These are phyloP conservation scores for Aureobasidium vineae DNA, from an alignment of 2,329 filamentous ascomycete genomes.

Conservation along the genomic window DNA sequence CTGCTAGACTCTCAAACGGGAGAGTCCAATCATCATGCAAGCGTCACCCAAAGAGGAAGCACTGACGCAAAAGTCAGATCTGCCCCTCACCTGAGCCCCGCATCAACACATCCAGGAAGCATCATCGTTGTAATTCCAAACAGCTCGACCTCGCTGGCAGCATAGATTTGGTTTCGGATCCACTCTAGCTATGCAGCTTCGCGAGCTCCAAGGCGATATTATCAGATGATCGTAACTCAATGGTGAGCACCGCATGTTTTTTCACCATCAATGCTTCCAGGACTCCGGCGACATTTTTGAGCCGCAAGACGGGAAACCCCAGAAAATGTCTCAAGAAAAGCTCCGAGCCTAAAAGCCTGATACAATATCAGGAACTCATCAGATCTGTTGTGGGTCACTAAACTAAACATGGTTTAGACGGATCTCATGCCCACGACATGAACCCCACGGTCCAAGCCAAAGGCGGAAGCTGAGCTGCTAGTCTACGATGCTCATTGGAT, in stretches of 20 bases:
- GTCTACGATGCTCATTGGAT: conserved; percentile 10
- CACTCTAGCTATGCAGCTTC: background rate
- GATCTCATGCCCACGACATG: conserved; percentile 23
- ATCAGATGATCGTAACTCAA: background rate
- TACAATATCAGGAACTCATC: conserved; percentile 19
- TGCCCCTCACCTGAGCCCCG: conserved; percentile 26
- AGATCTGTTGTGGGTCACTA: conserved; percentile 21
- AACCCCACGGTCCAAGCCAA: conserved; percentile 16
- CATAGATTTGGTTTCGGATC: background rate
- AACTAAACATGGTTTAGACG: conserved; percentile 23
- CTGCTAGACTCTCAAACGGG: conserved; percentile 16
- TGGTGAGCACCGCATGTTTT: background rate
- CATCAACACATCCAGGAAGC: background rate
- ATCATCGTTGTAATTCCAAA: conserved; percentile 2
- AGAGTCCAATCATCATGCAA: conserved; percentile 24
- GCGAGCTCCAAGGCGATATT: background rate
- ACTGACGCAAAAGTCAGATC: conserved; percentile 22
- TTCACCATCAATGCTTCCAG: background rate
- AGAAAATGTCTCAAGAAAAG: conserved; percentile 23
- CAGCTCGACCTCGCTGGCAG: conserved; percentile 10
- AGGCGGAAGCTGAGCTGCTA: conserved; percentile 12
- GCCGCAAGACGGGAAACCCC: conserved; percentile 24
- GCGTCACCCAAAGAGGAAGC: conserved; percentile 19
- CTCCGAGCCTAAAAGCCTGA: conserved; percentile 22
- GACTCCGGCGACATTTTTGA: background rate